Percentiles rank a stretch among this genome's conserved stretches.
phyloP scores from a whole-genome alignment of 768 basidiomycete genomes.

The Trametes cinnabarina region DNA sequence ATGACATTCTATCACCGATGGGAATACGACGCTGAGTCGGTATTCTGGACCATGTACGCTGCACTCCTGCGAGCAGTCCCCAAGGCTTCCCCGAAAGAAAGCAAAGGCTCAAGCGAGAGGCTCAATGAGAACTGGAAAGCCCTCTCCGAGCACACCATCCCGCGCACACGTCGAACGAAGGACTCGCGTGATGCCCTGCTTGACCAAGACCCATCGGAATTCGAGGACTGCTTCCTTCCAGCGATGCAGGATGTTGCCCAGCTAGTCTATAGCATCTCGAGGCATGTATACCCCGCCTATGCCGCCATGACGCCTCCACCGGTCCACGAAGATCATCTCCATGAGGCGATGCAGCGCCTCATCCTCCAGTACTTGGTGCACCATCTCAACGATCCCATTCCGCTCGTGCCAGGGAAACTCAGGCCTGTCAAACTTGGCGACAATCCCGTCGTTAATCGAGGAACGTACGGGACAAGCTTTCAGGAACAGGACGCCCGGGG shows the following conservation, averaged over 20 bases:
- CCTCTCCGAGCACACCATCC: neutral
- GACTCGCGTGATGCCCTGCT: neutral
- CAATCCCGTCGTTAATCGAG: too few relatives aligned
- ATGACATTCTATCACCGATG: neutral
- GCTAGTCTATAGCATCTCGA: neutral
- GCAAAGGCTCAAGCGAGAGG: neutral
- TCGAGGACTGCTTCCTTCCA: neutral
- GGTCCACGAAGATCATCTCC: neutral
- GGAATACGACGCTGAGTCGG: neutral
- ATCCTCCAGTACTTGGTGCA: constrained; percentile 1
- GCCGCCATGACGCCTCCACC: neutral
- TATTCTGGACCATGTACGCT: neutral
- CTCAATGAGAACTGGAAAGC: neutral
- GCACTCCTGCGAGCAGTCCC: neutral
- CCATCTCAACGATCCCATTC: neutral
- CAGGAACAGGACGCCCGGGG: too few relatives aligned
- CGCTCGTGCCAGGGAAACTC: neutral
- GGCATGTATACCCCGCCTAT: neutral
- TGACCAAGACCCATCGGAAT: neutral
- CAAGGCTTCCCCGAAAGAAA: neutral
- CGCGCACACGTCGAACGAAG: neutral
- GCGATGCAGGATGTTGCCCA: neutral
- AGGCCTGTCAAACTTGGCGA: too few relatives aligned
- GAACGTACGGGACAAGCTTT: too few relatives aligned
- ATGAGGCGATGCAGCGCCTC: constrained; percentile 7